These are phyloP conservation scores for Symbiodinium natans DNA, from an alignment of 73 alveolate species.

Conservation along the genomic window DNA sequence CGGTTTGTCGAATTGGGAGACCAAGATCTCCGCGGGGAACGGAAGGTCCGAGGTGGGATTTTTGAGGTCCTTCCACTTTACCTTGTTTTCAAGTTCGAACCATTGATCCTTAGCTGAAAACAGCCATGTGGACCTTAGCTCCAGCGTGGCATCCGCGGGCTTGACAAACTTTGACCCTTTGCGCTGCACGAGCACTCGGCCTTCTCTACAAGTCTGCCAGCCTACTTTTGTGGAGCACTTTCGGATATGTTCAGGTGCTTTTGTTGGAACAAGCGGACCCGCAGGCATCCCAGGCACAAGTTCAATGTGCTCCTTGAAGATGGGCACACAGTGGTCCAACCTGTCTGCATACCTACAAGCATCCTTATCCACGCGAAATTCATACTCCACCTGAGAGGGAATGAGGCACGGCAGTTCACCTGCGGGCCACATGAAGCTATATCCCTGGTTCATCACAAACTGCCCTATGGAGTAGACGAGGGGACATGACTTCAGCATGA, in stretches of 20 bases:
- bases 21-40: neutral
- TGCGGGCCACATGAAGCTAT: neutral
- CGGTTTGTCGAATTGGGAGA: neutral
- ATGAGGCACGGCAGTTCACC: conserved; percentile 2
- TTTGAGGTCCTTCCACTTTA: neutral
- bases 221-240: neutral
- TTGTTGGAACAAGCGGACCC: neutral
- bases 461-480: conserved; percentile 13
- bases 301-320: neutral
- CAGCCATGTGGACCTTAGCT: neutral
- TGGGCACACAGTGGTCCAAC: conserved; percentile 18
- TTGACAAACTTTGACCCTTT: neutral
- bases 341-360: neutral
- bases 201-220: neutral
- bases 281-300: neutral
- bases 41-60: neutral
- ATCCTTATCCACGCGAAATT: neutral
- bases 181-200: neutral
- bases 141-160: neutral
- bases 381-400: neutral
- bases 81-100: neutral
- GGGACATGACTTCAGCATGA: neutral
- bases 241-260: neutral
- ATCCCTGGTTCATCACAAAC: neutral
- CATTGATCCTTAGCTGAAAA: neutral